These are phyloP conservation scores for Ophidiomyces ophidiicola DNA, from an alignment of 2,329 filamentous ascomycete species.

Conservation along the genomic window DNA sequence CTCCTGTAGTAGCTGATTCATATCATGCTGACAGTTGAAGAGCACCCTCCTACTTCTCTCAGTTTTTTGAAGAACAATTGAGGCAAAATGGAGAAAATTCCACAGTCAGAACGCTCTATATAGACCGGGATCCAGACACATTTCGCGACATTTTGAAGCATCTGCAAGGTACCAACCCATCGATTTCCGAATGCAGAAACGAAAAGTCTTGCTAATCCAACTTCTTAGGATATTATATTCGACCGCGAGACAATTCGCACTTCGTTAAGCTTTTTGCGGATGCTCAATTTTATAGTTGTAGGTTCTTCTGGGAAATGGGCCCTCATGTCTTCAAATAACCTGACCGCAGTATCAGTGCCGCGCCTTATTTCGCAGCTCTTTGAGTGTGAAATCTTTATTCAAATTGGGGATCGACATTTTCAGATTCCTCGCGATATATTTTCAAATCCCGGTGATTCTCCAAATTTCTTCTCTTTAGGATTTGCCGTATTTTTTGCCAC, in stretches of 20 bases:
- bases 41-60: slow-evolving; percentile 94
- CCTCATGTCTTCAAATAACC: background rate
- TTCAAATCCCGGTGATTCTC: slow-evolving; percentile 71
- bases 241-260: slow-evolving; percentile 67
- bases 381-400: slow-evolving; percentile 82
- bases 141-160: slow-evolving; percentile 84
- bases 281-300: slow-evolving; percentile 83
- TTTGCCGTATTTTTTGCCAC: slow-evolving; percentile 79
- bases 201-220: background rate
- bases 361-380: slow-evolving; percentile 83
- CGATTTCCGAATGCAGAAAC: background rate
- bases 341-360: slow-evolving; percentile 50
- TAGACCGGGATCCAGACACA: slow-evolving; percentile 80
- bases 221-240: slow-evolving; percentile 62
- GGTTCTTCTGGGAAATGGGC: background rate
- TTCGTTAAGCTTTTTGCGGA: slow-evolving; percentile 90
- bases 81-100: slow-evolving; percentile 49
- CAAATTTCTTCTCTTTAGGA: slow-evolving; percentile 89
- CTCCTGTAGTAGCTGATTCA: background rate
- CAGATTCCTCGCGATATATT: slow-evolving; percentile 84
- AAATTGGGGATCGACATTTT: slow-evolving; percentile 76
- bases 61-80: slow-evolving; percentile 80
- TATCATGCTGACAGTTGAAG: slow-evolving; percentile 39
- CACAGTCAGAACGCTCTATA: slow-evolving; percentile 70
- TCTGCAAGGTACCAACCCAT: slow-evolving; percentile 54